phyloP scores from a whole-genome alignment of 352 stramenopile genomes.

The Phytopythium aichiense region DNA sequence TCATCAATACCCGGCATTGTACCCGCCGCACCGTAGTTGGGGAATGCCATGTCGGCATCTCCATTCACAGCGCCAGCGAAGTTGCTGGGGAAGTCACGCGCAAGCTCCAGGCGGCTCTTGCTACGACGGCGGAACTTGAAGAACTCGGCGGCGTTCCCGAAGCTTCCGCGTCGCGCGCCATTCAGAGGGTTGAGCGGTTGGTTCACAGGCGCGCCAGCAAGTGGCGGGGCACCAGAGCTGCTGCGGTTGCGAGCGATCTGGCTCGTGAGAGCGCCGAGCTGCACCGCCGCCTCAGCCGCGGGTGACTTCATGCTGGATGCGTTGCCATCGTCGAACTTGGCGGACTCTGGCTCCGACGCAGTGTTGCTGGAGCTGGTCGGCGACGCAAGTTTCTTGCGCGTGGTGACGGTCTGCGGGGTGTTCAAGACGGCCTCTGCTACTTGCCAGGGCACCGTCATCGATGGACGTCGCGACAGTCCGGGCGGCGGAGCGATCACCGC shows the following conservation, averaged over 20 bases:
- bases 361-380: constrained; percentile 26
- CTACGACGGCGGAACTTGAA: constrained; percentile 85
- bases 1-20: constrained; percentile 78
- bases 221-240: constrained; percentile 18
- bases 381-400: constrained; percentile 57
- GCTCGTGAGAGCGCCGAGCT: constrained; percentile 49
- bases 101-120: constrained; percentile 79
- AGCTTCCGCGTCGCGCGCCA: constrained; percentile 58
- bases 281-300: constrained; percentile 58
- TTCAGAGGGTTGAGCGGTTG: constrained; percentile 13
- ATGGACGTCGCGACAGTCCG: constrained; percentile 67
- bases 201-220: constrained; percentile 12
- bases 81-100: constrained; percentile 51
- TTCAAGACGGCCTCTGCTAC: constrained; percentile 79
- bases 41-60: constrained; percentile 33
- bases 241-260: constrained; percentile 43
- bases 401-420: constrained; percentile 66
- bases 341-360: constrained; percentile 15
- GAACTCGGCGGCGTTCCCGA: constrained; percentile 82
- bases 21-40: constrained; percentile 48
- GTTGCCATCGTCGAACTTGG: constrained; percentile 40
- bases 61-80: constrained; percentile 26
- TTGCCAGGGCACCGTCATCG: constrained; percentile 85
- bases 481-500: constrained; percentile 60
- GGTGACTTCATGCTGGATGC: constrained; percentile 44